Conservation (phyloP, 495 filamentous ascomycete species). For the Apodospora peruviana region DNA sequence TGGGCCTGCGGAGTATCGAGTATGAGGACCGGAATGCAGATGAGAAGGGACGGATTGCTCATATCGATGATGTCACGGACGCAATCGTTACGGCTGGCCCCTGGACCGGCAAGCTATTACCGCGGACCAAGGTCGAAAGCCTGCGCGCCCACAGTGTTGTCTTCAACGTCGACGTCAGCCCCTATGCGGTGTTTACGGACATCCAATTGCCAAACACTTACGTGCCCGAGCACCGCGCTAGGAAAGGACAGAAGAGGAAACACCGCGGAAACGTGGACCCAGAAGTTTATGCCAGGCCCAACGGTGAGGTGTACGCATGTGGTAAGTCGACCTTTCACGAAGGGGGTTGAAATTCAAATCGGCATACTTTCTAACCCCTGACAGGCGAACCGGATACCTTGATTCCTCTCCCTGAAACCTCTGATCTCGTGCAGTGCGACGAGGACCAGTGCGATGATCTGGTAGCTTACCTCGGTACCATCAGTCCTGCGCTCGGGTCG, state of each 20-base stretch:
- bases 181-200: constrained; percentile 86
- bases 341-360: neutral
- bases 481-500: constrained; percentile 69
- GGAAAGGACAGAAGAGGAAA: constrained; percentile 44
- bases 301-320: constrained; percentile 87
- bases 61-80: constrained; percentile 72
- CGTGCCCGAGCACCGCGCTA: constrained; percentile 36
- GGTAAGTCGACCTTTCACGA: constrained; percentile 24
- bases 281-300: constrained; percentile 89
- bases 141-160: constrained; percentile 88
- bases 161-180: constrained; percentile 71
- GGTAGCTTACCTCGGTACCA: constrained; percentile 68
- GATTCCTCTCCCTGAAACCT: constrained; percentile 69
- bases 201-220: constrained; percentile 68
- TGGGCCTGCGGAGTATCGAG: constrained; percentile 60
- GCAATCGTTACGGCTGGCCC: constrained; percentile 83
- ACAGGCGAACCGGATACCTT: constrained; percentile 73
- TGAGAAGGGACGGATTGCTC: constrained; percentile 34
- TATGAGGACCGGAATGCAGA: constrained; percentile 58
- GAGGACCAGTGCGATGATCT: constrained; percentile 78
- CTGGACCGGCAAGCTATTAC: constrained; percentile 74
- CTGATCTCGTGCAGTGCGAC: constrained; percentile 75
- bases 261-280: constrained; percentile 64
- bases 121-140: constrained; percentile 70
- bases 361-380: neutral